Base-by-base conservation (phyloP, 345 rosid genomes). In the Citrus unshiu region DNA sequence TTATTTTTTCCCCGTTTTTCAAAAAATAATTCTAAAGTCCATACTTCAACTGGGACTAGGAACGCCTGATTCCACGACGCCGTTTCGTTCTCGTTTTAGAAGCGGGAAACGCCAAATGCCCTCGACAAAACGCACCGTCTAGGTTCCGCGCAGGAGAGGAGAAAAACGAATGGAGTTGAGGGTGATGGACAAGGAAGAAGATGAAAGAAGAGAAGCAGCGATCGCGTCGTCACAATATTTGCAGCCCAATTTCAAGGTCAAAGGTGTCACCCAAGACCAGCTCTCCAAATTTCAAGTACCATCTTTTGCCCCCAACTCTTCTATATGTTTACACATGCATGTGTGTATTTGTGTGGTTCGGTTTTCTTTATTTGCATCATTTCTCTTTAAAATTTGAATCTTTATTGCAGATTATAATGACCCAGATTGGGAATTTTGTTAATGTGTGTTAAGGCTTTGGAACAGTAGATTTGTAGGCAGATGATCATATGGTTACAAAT, bases 221-320 rank as follows among this genome's bases (percentile, higher is more conserved):
- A 81, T 91, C 22, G 88, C 90, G 16, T 90, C 95, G 3, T 74
- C 87, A 29, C 78, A 69, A 27, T 63, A 80, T 84, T 82, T 87
- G 19, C 89, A 77, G 19, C 80, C 89, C 59, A 75, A 81, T 85
- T 86, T 84, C 81, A 89, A 82, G 59, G 68, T 83, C 79, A 68
- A 80, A 59, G 84, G 84, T 67, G 74, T 89, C 70, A 73, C 89
- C 25, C 74, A 77, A 58, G 82, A 84, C 27, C 93, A 90, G 82
- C 79, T 90, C 49, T 83, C 90, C 43, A 91, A 91, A 84, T 82
- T 93, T 57, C 92, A 83, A 76, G 97, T 89, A 78, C 35, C 18
- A 32, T 43, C 73, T 24, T 70, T 32, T 0, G 8, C 66, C 37
- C 2, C 49, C n/a, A 68, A 46, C 51, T 46, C 64, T 32, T 25